Evolutionary conservation across 2,329 filamentous ascomycete species (phyloP).

Genomic region (Cladosporium sp.): DNA sequence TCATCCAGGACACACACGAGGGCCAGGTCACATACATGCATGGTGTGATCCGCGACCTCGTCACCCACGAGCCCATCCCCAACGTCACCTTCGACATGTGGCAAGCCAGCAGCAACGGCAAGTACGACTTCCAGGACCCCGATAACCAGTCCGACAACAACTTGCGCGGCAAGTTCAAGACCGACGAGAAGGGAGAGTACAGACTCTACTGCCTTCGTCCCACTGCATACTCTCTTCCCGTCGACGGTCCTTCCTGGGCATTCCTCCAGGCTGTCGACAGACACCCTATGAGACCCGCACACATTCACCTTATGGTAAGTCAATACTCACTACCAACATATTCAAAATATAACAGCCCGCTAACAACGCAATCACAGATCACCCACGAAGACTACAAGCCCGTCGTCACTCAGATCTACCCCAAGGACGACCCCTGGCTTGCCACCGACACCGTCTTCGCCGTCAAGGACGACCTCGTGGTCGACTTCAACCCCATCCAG

Average conservation of each 20-base stretch:
- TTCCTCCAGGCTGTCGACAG: constrained; percentile 53
- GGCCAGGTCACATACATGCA: constrained; percentile 65
- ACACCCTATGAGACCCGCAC: constrained; percentile 58
- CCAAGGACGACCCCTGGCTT: constrained; percentile 55
- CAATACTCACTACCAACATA: neutral
- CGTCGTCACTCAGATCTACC: constrained; percentile 56
- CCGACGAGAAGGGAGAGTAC: constrained; percentile 66
- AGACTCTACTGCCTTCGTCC: constrained; percentile 72
- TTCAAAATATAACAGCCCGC: neutral
- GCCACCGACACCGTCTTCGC: constrained; percentile 58
- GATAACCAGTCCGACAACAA: constrained; percentile 65
- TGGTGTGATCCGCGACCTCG: constrained; percentile 61
- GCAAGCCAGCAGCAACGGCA: constrained; percentile 71
- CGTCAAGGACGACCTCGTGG: constrained; percentile 57
- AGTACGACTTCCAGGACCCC: constrained; percentile 67
- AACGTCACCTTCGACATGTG: constrained; percentile 72
- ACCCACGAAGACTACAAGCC: constrained; percentile 54
- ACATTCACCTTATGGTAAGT: constrained; percentile 54
- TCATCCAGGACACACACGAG: constrained; percentile 60
- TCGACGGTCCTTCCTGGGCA: constrained; percentile 55
- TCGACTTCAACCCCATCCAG: constrained; percentile 53
- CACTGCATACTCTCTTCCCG: constrained; percentile 67
- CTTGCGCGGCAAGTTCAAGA: constrained; percentile 70
- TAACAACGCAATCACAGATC: constrained; percentile 15
- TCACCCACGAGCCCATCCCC: constrained; percentile 61